Evolutionary conservation across 2,329 filamentous ascomycete species (phyloP).

Genomic region (Fusarium sp.): DNA sequence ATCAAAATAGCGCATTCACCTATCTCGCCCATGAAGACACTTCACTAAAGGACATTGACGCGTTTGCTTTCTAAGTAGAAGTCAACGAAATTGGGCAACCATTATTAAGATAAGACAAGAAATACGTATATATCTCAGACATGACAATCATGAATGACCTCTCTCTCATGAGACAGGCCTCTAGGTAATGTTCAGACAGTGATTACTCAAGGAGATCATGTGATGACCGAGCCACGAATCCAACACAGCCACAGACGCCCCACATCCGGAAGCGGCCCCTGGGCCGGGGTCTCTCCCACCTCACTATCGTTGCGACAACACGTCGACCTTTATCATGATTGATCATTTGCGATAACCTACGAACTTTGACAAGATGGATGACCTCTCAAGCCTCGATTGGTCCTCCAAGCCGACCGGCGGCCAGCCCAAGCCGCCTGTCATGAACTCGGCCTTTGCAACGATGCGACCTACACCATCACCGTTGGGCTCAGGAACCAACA

Average conservation of each 20-base stretch:
- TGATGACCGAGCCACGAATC: slow-evolving; percentile 30
- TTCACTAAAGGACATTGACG: neutral
- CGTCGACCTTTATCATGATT: slow-evolving; percentile 41
- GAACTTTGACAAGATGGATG: slow-evolving; percentile 63
- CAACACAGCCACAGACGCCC: slow-evolving; percentile 39
- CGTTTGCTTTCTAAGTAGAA: neutral
- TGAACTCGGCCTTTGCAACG: slow-evolving; percentile 61
- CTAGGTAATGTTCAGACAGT: neutral
- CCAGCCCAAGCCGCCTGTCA: slow-evolving; percentile 53
- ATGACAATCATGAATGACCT: neutral
- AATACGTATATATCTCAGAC: neutral
- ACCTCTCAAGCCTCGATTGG: slow-evolving; percentile 72
- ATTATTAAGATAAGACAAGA: neutral
- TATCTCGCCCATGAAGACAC: neutral
- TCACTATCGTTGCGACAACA: slow-evolving; percentile 36
- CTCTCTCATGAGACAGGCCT: neutral
- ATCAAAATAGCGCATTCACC: neutral
- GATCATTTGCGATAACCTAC: slow-evolving; percentile 39
- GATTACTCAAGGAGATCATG: slow-evolving; percentile 18
- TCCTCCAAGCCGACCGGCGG: slow-evolving; percentile 56
- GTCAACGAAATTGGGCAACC: neutral
- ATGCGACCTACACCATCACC: slow-evolving; percentile 69
- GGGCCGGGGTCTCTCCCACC: slow-evolving; percentile 29
- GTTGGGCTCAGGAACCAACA: slow-evolving; percentile 66
- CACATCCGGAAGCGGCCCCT: slow-evolving; percentile 43